Evolutionary conservation across 768 basidiomycete genomes (phyloP).

Genomic region (Trametes punicea): DNA sequence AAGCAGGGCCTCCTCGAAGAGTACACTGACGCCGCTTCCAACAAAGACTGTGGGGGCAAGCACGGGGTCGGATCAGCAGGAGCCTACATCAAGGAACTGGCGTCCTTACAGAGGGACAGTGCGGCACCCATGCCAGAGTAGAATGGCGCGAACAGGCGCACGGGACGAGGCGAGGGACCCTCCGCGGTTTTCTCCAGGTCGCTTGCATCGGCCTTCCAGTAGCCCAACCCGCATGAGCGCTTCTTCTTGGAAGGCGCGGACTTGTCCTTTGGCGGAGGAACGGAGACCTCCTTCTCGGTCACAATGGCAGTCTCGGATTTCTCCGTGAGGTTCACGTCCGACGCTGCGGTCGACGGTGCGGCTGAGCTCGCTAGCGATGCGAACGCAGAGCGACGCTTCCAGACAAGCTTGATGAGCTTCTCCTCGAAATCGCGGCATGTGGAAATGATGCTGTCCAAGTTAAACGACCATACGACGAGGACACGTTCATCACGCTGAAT

Average conservation of each 20-base stretch:
- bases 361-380: constrained; percentile 33
- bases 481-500: constrained; percentile 77
- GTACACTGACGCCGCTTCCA: constrained; percentile 51
- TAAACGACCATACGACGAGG: constrained; percentile 82
- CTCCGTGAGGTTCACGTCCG: constrained; percentile 53
- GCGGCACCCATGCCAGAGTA: constrained; percentile 71
- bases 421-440: constrained; percentile 70
- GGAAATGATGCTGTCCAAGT: constrained; percentile 75
- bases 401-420: constrained; percentile 78
- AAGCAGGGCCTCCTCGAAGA: constrained; percentile 64
- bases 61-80: not conserved
- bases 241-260: constrained; percentile 22
- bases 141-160: constrained; percentile 66
- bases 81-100: not conserved
- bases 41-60: constrained; percentile 54
- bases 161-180: constrained; percentile 31
- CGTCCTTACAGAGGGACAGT: constrained; percentile 56
- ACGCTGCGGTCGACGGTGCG: constrained; percentile 44
- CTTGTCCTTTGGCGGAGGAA: constrained; percentile 17
- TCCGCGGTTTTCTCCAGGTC: constrained; percentile 53
- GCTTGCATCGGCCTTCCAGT: constrained; percentile 28
- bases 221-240: constrained; percentile 25
- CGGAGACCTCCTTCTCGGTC: constrained; percentile 23
- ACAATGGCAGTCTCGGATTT: constrained; percentile 33
- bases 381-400: constrained; percentile 48